These are phyloP conservation scores for Cornus controversa DNA, from an alignment of 148 eudicot genomes.

Conservation along the genomic window DNA sequence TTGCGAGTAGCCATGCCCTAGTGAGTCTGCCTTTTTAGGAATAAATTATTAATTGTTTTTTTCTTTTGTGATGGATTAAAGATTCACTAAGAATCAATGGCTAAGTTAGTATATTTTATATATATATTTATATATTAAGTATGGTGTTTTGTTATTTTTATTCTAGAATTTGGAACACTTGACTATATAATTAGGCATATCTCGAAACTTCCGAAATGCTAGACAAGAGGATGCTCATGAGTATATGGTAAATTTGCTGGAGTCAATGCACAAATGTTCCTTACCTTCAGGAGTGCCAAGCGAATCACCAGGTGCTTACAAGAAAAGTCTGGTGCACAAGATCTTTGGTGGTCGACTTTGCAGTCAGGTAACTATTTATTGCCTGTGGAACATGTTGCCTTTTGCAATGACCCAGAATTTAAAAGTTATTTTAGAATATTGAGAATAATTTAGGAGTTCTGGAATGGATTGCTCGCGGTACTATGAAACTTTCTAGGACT, in stretches of 20 bases:
- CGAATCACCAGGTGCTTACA: conserved; percentile 91
- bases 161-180: conserved; percentile 38
- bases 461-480: neutral
- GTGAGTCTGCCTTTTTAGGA: neutral
- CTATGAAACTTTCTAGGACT: neutral
- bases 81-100: neutral
- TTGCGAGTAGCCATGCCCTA: neutral
- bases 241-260: conserved; percentile 90
- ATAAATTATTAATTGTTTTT: neutral
- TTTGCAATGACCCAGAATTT: neutral
- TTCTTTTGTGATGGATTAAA: neutral
- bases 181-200: conserved; percentile 64
- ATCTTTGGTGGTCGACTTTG: conserved; percentile 92
- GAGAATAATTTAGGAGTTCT: neutral
- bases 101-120: neutral
- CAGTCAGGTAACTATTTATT: conserved; percentile 59
- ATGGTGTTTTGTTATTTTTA: neutral
- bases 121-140: no score
- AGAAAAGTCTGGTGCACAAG: conserved; percentile 86
- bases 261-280: conserved; percentile 95
- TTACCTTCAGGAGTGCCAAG: conserved; percentile 85
- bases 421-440: neutral
- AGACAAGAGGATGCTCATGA: conserved; percentile 99
- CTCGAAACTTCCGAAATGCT: conserved; percentile 71
- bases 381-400: neutral